Percentiles rank a stretch among this genome's conserved stretches.
Conservation (phyloP, 2,329 filamentous ascomycete species). For the Coniochaeta sp. region DNA sequence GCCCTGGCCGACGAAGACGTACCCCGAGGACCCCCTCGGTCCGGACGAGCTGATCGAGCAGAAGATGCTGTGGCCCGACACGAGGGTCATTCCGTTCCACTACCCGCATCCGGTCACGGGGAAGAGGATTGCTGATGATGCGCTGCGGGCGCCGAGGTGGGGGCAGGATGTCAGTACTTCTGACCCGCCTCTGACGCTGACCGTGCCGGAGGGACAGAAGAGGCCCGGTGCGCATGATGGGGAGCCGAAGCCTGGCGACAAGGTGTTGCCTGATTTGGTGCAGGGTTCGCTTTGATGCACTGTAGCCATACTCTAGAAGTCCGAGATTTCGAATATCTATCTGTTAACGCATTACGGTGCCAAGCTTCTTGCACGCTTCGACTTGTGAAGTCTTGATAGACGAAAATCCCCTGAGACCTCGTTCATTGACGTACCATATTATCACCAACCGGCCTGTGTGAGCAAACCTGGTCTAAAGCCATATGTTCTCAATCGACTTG, state of each 20-base stretch:
- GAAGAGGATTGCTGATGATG: slow-evolving; percentile 33
- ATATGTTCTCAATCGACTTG: background rate
- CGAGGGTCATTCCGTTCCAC: slow-evolving; percentile 46
- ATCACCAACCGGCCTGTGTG: no score
- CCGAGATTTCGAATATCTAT: no score
- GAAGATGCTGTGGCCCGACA: slow-evolving; percentile 50
- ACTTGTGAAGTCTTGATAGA: no score
- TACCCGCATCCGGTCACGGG: slow-evolving; percentile 45
- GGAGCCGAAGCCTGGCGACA: slow-evolving; percentile 21
- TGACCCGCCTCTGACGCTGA: slow-evolving; percentile 33
- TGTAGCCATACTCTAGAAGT: no score
- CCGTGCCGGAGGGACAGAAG: slow-evolving; percentile 26
- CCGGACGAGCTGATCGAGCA: slow-evolving; percentile 46
- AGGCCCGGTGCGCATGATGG: slow-evolving; percentile 23
- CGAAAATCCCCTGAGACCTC: no score
- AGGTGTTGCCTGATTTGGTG: slow-evolving; percentile 27
- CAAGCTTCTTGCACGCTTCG: no score
- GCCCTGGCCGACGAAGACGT: slow-evolving; percentile 39
- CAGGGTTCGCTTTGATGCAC: background rate
- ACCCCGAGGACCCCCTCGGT: slow-evolving; percentile 40
- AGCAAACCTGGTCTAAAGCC: no score
- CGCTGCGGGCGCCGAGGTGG: slow-evolving; percentile 39
- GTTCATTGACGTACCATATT: no score
- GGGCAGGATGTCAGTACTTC: slow-evolving; percentile 32
- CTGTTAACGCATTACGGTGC: no score